Conservation (phyloP, 2,329 filamentous ascomycete species). For the Teratosphaeria epicoccoides region DNA sequence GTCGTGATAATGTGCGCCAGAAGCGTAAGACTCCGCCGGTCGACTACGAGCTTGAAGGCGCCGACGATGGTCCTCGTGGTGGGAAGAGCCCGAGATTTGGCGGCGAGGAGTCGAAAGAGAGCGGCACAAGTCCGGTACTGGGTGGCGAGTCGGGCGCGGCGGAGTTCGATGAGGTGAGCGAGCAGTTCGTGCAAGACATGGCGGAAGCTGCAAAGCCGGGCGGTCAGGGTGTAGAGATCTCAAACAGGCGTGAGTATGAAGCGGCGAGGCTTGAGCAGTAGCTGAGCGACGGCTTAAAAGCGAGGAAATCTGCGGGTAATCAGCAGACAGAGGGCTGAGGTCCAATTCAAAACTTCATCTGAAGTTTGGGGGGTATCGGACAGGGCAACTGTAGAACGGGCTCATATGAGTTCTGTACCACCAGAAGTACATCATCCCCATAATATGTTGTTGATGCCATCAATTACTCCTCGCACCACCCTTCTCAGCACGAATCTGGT, state of each 20-base stretch:
- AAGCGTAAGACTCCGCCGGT: not conserved
- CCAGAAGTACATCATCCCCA: too few relatives aligned
- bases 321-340: too few relatives aligned
- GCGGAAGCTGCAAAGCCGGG: not conserved
- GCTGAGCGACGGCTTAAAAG: too few relatives aligned
- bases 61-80: not conserved
- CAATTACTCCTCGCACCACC: conserved; percentile 76
- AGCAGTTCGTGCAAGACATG: not conserved
- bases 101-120: not conserved
- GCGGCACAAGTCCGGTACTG: not conserved
- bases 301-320: too few relatives aligned
- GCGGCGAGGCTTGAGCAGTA: too few relatives aligned
- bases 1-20: not conserved
- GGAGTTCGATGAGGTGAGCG: not conserved
- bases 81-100: not conserved
- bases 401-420: too few relatives aligned
- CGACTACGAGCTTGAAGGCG: not conserved
- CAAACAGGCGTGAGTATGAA: too few relatives aligned
- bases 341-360: too few relatives aligned
- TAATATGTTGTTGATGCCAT: too few relatives aligned
- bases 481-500: conserved; percentile 83
- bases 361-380: too few relatives aligned
- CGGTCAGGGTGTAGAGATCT: not conserved
- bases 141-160: not conserved
- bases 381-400: too few relatives aligned